Percentiles rank a stretch among this genome's conserved stretches.
Conservation (phyloP, 2,329 filamentous ascomycete genomes). For the Aspergillaceae sp. region DNA sequence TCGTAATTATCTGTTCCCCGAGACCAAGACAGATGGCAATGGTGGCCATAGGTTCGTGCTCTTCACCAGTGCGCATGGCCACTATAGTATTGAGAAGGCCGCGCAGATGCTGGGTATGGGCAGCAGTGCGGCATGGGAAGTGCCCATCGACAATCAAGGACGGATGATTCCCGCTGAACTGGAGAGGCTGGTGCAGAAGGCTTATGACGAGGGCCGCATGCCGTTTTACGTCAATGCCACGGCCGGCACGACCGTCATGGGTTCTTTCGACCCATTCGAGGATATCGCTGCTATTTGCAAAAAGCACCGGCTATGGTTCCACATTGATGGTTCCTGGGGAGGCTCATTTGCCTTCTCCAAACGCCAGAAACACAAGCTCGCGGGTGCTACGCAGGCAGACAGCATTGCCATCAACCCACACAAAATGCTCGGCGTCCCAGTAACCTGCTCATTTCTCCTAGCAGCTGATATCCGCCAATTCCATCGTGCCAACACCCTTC, state of each 20-base stretch:
- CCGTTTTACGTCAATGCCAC: constrained; percentile 95
- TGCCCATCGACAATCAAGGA: constrained; percentile 65
- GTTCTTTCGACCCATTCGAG: constrained; percentile 74
- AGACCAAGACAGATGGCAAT: constrained; percentile 67
- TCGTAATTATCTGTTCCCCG: constrained; percentile 73
- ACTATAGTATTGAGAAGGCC: constrained; percentile 92
- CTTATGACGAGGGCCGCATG: constrained; percentile 60
- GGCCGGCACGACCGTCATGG: constrained; percentile 86
- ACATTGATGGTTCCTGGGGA: constrained; percentile 89
- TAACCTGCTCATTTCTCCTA: constrained; percentile 86
- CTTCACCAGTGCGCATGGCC: constrained; percentile 82
- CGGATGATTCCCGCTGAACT: constrained; percentile 62
- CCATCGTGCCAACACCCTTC: constrained; percentile 74
- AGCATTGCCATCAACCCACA: constrained; percentile 86
- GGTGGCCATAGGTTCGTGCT: constrained; percentile 58
- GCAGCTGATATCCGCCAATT: constrained; percentile 67
- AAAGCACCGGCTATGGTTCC: constrained; percentile 72
- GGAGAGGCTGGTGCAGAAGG: constrained; percentile 52
- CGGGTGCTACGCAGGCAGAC: constrained; percentile 65
- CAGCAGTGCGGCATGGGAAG: constrained; percentile 59
- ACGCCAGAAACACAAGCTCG: constrained; percentile 55
- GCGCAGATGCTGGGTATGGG: constrained; percentile 87
- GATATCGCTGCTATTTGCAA: constrained; percentile 63
- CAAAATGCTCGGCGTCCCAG: constrained; percentile 89
- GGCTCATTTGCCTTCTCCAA: constrained; percentile 70